Conservation (phyloP, 2,329 filamentous ascomycete genomes). For the Arachnomyces sp. region DNA sequence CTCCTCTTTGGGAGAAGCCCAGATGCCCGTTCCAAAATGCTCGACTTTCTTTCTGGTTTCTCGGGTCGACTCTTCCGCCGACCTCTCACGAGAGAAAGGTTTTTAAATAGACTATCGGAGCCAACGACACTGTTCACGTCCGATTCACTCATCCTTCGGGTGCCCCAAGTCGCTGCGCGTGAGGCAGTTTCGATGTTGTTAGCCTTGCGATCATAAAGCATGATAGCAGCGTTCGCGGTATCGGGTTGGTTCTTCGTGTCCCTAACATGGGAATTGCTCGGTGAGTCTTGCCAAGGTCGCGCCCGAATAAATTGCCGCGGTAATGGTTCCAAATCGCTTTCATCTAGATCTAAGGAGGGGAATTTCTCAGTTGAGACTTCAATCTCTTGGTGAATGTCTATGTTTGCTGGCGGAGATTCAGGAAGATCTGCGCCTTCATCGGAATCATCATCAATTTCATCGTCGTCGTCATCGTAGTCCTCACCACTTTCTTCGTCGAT, state of each 20-base stretch:
- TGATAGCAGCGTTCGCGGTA: constrained; percentile 49
- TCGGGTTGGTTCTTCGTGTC: constrained; percentile 37
- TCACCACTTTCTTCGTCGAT: constrained; percentile 34
- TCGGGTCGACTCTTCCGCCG: constrained; percentile 19
- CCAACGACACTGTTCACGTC: constrained; percentile 42
- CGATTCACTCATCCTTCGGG: constrained; percentile 41
- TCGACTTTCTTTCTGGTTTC: constrained; percentile 38
- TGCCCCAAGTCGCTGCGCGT: constrained; percentile 48
- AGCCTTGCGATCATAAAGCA: constrained; percentile 41
- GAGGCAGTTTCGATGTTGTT: constrained; percentile 47
- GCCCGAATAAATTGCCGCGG: constrained; percentile 30
- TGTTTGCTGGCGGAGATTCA: constrained; percentile 18
- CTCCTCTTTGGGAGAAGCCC: constrained; percentile 34
- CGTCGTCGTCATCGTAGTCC: constrained; percentile 27
- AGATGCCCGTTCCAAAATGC: constrained; percentile 34
- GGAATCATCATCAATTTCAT: constrained; percentile 15
- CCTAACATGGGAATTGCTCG: constrained; percentile 20
- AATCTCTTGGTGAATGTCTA: constrained; percentile 19
- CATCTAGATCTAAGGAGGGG: constrained; percentile 16
- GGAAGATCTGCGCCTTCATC: constrained; percentile 20
- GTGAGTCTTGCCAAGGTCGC: constrained; percentile 44
- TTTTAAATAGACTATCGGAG: constrained; percentile 36
- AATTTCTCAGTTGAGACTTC: constrained; percentile 17
- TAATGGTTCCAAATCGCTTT: constrained; percentile 24
- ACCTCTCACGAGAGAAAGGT: constrained; percentile 28